Conservation (phyloP, 1,284 basidiomycete species). For the Rhizoctonia solani region DNA sequence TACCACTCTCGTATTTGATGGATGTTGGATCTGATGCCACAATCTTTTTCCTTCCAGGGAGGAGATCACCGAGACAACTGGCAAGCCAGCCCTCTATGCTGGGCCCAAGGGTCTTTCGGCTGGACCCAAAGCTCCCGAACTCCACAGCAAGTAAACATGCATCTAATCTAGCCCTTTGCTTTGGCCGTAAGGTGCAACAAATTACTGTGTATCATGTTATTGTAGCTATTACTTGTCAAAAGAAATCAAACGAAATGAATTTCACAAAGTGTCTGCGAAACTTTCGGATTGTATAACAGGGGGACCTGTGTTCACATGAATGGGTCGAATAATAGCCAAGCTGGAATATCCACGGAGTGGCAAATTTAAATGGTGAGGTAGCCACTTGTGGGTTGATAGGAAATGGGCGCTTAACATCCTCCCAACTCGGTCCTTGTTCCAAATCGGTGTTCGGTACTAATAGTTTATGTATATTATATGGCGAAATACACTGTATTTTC, state of each 20-base stretch:
- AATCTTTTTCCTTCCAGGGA: conserved; percentile 56
- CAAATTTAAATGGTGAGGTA: no score
- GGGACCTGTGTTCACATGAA: no score
- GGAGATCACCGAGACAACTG: conserved; percentile 60
- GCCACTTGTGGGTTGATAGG: no score
- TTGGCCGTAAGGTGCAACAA: neutral
- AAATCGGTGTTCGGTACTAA: no score
- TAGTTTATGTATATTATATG: no score
- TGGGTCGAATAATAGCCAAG: no score
- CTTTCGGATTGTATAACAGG: no score
- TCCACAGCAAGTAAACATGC: conserved; percentile 46
- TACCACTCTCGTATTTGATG: neutral
- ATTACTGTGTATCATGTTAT: neutral
- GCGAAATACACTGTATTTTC: no score
- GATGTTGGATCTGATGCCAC: neutral
- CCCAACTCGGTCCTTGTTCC: no score
- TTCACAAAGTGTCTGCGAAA: neutral
- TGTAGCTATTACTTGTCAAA: neutral
- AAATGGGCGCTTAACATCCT: no score
- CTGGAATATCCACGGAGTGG: no score
- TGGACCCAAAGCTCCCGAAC: conserved; percentile 70
- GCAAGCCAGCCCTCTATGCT: conserved; percentile 65
- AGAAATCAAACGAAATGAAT: neutral
- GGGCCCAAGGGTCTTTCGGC: conserved; percentile 80
- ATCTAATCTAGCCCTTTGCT: neutral